Evolutionary conservation across 2,329 filamentous ascomycete species (phyloP).

Genomic region (Emericellopsis cladophorae): DNA sequence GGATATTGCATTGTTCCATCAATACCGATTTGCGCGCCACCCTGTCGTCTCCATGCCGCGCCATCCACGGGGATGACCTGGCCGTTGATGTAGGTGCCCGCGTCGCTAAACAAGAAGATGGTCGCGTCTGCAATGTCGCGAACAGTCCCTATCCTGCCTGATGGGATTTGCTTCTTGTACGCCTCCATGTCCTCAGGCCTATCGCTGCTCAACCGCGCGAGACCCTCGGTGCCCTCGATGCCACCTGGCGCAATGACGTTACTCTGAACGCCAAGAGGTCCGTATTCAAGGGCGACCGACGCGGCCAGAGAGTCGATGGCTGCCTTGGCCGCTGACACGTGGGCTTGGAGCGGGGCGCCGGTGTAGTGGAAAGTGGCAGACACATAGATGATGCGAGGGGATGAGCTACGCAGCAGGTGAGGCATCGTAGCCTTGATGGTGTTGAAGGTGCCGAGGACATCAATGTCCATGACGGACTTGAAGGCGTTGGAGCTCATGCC

Average conservation of each 20-base stretch:
- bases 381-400: conserved; percentile 75
- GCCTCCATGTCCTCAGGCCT: conserved; percentile 16
- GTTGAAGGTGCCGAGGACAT: conserved; percentile 87
- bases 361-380: conserved; percentile 88
- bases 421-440: conserved; percentile 86
- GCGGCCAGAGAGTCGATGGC: conserved; percentile 76
- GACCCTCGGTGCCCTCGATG: conserved; percentile 74
- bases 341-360: conserved; percentile 72
- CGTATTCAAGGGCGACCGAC: conserved; percentile 76
- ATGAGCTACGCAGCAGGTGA: conserved; percentile 63
- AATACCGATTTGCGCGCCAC: conserved; percentile 29
- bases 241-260: conserved; percentile 85
- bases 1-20: conserved; percentile 39
- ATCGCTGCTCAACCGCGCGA: conserved; percentile 45
- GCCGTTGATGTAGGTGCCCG: conserved; percentile 78
- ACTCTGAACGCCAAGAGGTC: conserved; percentile 71
- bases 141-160: conserved; percentile 65
- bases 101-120: conserved; percentile 75
- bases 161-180: conserved; percentile 43
- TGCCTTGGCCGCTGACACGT: conserved; percentile 86
- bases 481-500: conserved; percentile 81
- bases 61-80: conserved; percentile 66
- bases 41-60: conserved; percentile 41
- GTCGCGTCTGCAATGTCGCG: conserved; percentile 90
- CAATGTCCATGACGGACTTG: conserved; percentile 92